phyloP scores from a whole-genome alignment of 805 yeast genomes.

The Nakazawaea wyomingensis region DNA sequence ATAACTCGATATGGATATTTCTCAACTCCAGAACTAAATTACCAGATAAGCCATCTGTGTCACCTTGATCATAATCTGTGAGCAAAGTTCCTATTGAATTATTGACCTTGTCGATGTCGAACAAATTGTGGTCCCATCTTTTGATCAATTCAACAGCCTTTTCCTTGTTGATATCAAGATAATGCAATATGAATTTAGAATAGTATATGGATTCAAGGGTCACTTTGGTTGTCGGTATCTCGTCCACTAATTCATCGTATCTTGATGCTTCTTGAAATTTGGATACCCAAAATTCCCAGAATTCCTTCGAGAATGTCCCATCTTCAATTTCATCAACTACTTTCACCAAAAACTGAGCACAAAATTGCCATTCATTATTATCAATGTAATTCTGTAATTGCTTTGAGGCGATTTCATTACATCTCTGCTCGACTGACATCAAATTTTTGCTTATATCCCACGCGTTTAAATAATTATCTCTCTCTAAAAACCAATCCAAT shows the following conservation, averaged over 20 bases:
- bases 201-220: constrained; percentile 32
- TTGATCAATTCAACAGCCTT: constrained; percentile 38
- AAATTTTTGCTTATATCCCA: constrained; percentile 71
- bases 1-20: constrained; percentile 44
- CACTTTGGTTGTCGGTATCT: constrained; percentile 46
- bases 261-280: constrained; percentile 46
- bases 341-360: constrained; percentile 42
- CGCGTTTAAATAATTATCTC: constrained; percentile 54
- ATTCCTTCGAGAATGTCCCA: constrained; percentile 17
- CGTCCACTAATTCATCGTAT: constrained; percentile 38
- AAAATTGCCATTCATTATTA: constrained; percentile 47
- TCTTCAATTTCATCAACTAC: constrained; percentile 28
- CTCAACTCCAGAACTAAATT: constrained; percentile 27
- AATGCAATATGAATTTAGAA: constrained; percentile 41
- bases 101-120: constrained; percentile 40
- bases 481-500: constrained; percentile 64
- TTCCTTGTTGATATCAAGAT: constrained; percentile 31
- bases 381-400: constrained; percentile 42
- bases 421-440: constrained; percentile 42
- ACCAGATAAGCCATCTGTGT: constrained; percentile 6
- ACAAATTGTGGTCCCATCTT: constrained; percentile 56
- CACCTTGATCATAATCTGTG: constrained; percentile 24
- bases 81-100: constrained; percentile 41
- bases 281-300: constrained; percentile 64
- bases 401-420: constrained; percentile 50